phyloP scores from a whole-genome alignment of 768 basidiomycete species.

The Pulveroboletus sp. region DNA sequence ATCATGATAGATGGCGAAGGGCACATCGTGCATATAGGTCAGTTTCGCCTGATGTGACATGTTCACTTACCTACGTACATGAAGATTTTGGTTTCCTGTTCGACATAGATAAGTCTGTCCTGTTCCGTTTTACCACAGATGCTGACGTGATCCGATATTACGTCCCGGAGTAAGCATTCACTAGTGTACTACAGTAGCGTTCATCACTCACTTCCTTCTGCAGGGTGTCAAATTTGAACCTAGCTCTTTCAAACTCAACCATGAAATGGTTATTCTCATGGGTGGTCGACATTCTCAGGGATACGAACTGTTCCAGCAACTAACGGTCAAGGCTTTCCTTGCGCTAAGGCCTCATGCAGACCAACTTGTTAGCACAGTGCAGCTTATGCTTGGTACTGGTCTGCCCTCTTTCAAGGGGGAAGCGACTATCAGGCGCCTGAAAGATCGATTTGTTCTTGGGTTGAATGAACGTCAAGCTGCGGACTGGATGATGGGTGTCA shows the following conservation, averaged over 20 bases:
- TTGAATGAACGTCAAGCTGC: conserved; percentile 89
- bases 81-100: conserved; percentile 95
- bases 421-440: conserved; percentile 78
- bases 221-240: conserved; percentile 99
- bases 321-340: conserved; percentile 95
- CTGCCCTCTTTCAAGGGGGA: conserved; percentile 98
- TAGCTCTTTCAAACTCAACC: conserved; percentile 95
- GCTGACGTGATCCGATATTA: conserved; percentile 33
- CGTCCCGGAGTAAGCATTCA: conserved; percentile 55
- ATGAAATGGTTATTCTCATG: conserved; percentile 98
- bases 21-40: conserved; percentile 94
- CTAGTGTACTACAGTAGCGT: background rate
- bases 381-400: conserved; percentile 92
- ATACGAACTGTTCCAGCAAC: conserved; percentile 88
- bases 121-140: conserved; percentile 7
- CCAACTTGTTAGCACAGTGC: conserved; percentile 82
- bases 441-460: conserved; percentile 80
- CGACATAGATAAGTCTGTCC: conserved; percentile 88
- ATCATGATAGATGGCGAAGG: conserved; percentile 99
- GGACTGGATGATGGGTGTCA: conserved; percentile 85
- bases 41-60: conserved; percentile 21
- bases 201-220: conserved; percentile 9
- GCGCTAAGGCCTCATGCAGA: conserved; percentile 93
- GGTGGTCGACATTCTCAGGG: conserved; percentile 93
- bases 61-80: conserved; percentile 9